Conservation (phyloP, 2,329 filamentous ascomycete genomes). For the Claviceps fusiformis region DNA sequence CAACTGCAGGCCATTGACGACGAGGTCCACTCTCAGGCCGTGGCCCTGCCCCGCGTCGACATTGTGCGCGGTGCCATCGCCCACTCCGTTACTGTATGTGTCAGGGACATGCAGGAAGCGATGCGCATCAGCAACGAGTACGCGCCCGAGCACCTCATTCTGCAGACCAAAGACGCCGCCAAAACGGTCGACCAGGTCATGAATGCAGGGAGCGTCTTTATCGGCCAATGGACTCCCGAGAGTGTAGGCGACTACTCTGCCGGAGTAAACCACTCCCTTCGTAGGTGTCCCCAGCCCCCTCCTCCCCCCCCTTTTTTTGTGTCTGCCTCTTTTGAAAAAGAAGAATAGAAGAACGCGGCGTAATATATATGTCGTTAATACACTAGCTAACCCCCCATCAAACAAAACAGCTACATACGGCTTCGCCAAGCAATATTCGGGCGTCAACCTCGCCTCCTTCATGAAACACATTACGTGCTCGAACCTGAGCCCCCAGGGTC, state of each 20-base stretch:
- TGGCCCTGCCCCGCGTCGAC: constrained; percentile 75
- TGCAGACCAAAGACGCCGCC: constrained; percentile 71
- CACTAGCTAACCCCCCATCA: not conserved
- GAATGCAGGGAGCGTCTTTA: constrained; percentile 92
- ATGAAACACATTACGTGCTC: constrained; percentile 97
- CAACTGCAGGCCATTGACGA: constrained; percentile 77
- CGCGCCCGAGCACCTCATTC: constrained; percentile 89
- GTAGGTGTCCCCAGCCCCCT: constrained; percentile 42
- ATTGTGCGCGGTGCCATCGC: constrained; percentile 83
- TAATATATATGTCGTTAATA: not conserved
- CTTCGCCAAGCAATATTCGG: constrained; percentile 96
- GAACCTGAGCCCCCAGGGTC: constrained; percentile 71
- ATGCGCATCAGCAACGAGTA: constrained; percentile 83
- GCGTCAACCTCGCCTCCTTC: constrained; percentile 90
- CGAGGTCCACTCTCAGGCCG: constrained; percentile 77
- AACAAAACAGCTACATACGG: constrained; percentile 68
- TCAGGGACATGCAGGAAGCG: constrained; percentile 56
- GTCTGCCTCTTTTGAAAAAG: not conserved
- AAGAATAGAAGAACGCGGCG: not conserved
- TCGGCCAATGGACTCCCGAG: constrained; percentile 93
- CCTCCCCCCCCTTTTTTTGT: not conserved
- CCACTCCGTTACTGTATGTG: constrained; percentile 79
- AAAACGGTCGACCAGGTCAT: constrained; percentile 63
- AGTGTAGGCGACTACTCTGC: constrained; percentile 97
- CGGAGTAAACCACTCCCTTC: constrained; percentile 92